Base-by-base conservation (phyloP, 495 filamentous ascomycete species). In the Xylaria intraflava region DNA sequence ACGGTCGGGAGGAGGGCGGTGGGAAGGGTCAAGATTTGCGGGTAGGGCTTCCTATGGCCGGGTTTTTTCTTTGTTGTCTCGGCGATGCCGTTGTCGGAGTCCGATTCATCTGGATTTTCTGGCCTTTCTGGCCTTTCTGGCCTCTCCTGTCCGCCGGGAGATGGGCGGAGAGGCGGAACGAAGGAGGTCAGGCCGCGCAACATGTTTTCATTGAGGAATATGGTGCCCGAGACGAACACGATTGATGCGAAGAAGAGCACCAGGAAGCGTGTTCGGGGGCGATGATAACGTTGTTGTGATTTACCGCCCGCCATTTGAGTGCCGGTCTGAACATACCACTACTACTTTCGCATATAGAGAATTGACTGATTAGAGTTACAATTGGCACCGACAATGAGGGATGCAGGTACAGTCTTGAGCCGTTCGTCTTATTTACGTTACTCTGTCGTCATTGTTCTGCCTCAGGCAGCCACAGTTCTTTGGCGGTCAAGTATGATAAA, bases 1-100 rank as follows among this genome's bases (percentile, higher is more conserved):
- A 65, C 58, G 19, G 68, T 64, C 4, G 62, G 35, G 3, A 75
- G 69, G 1, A 78, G 64, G 46, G 66, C 57, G 38, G 51, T 57
- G 42, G 75, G 41, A 44, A 62, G 64, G 0, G 60, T 55, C 12
- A 66, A 60, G 55, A 69, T 57, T 50, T 57, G 63, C 33, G 72
- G 58, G 22, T 62, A 56, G 26, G 19, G 33, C 11, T 10, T 51
- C 20, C 10, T 31, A 22, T 55, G 27, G 11, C 23, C 31, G 14
- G 44, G 58, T 8, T 49, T 55, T 33, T 11, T 20, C 14, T 14
- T 49, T 4, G 20, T 50, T 6, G 11, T 12, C 35, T 38, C 35
- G 10, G 29, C 22, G 17, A 20, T 54, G 5, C 23, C 2, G 0
- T 31, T 38, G 38, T 31, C 42, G 30, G 6, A 20, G 38, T n/a